Evolutionary conservation across 148 eudicot species (phyloP), one percentile per base, ranked within the genome.

Genomic region (Salicornia ramosissima): DNA sequence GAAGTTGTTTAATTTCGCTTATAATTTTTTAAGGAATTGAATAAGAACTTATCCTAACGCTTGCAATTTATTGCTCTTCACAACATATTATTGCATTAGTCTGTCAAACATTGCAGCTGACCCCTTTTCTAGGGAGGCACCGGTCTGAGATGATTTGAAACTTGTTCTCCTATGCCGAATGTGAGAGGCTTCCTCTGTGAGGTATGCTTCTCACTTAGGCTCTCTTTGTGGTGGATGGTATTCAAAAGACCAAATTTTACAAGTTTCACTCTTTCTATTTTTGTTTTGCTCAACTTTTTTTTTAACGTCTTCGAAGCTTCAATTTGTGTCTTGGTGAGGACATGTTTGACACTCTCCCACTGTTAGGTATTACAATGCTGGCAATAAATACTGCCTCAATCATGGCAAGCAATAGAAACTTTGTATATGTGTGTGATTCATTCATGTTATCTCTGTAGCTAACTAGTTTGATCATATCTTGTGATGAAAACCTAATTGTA

Each of bases 151-250:
- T 73, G 76, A 79, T 73, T 76, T 74, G 77, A 83, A 56, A 49
- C 51, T 56, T 64, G 71, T 77, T 74, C 71, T 75, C 78, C 80
- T 77, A 64, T 71, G 75, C 88, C 79, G 71, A 82, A 77, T 83
- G 78, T 86, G 90, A 82, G 83, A 87, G 88, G 88, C 78, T 75
- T 84, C 88, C 91, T 88, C 82, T 82, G 60, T 79, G 83, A 86
- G 89, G 83, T 88, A 83, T 81, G 89, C 89, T 88, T 88, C 93
- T 86, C 87, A 83, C 80, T 81, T 76, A 58, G 86, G 86, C 81
- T 82, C 76, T 46, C 64, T 80, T 12, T 59, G 70, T 70, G 67
- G 68, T 77, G 69, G 52, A 63, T 75, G 49, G 74, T 61, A 15
- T 36, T 54, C 11, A 55, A 73, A 42, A 56, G 53, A 52, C 65